Conservation (phyloP, 306 rosid genomes). For the Quercus wislizeni region DNA sequence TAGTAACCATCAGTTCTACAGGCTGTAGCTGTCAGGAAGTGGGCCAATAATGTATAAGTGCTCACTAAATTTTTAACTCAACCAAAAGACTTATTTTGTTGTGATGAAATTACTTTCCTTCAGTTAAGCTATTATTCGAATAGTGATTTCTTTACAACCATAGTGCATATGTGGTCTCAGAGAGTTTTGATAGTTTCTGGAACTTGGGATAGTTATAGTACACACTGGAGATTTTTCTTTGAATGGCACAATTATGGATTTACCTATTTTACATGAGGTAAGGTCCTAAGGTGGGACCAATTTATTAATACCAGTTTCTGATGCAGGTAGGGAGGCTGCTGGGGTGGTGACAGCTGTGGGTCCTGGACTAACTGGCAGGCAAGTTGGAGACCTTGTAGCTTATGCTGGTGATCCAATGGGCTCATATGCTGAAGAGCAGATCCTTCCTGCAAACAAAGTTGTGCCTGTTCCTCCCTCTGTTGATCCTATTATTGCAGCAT, state of each 20-base stretch:
- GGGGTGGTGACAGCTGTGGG: conserved; percentile 88
- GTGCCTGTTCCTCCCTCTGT: conserved; percentile 81
- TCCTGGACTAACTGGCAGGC: conserved; percentile 62
- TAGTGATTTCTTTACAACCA: not conserved
- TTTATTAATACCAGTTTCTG: not conserved
- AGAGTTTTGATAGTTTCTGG: not conserved
- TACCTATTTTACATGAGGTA: not conserved
- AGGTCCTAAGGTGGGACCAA: not conserved
- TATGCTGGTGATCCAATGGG: conserved; percentile 81
- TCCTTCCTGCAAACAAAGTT: conserved; percentile 73
- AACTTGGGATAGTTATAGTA: not conserved
- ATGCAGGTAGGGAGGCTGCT: conserved; percentile 84
- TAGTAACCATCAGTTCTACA: not conserved
- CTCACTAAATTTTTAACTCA: not conserved
- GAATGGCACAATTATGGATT: not conserved
- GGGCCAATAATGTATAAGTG: not conserved
- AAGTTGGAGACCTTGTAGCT: conserved; percentile 83
- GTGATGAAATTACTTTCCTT: not conserved
- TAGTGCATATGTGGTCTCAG: not conserved
- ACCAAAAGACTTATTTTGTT: not conserved
- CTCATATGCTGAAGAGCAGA: conserved; percentile 93
- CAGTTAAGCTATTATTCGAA: not conserved
- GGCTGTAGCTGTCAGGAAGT: not conserved
- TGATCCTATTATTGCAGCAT: conserved; percentile 70
- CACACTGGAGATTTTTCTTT: not conserved